phyloP scores from a whole-genome alignment of 768 basidiomycete genomes.

The Naematelia encephala region DNA sequence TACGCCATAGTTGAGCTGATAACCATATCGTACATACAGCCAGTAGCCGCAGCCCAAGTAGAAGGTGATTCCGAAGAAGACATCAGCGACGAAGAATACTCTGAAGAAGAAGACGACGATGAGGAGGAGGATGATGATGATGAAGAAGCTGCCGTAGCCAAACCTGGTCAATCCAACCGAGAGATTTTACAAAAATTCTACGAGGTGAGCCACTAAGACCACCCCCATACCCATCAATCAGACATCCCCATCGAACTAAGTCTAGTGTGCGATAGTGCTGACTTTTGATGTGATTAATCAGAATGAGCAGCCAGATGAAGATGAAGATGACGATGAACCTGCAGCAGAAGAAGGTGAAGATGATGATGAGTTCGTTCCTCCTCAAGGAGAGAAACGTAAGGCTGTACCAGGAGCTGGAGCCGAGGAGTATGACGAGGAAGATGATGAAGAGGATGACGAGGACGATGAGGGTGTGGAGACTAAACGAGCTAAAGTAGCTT shows the following conservation, averaged over 20 bases:
- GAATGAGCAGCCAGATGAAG: no score
- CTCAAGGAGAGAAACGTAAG: neutral
- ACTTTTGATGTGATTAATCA: no score
- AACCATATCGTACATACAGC: neutral
- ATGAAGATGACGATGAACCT: no score
- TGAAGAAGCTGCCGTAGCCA: conserved; percentile 9
- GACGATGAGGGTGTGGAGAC: conserved; percentile 8
- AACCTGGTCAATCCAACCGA: neutral
- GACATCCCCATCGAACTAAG: no score
- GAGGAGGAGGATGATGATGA: conserved; percentile 1
- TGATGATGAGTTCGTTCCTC: neutral
- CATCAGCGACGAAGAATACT: no score
- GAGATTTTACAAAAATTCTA: neutral
- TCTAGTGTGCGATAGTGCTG: no score
- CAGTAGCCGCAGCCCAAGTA: neutral
- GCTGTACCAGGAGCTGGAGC: no score
- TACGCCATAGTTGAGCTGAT: no score
- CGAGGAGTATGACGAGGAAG: conserved; percentile 13
- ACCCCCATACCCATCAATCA: no score
- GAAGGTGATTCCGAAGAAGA: neutral
- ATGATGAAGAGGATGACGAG: conserved; percentile 11
- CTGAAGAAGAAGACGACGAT: conserved; percentile 9
- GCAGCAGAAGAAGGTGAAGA: neutral
- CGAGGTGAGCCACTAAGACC: neutral
- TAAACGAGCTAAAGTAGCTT: neutral